Evolutionary conservation across 169 alveolate genomes (phyloP), one percentile per base, ranked within the genome.

Genomic region (Eimeria brunetti): DNA sequence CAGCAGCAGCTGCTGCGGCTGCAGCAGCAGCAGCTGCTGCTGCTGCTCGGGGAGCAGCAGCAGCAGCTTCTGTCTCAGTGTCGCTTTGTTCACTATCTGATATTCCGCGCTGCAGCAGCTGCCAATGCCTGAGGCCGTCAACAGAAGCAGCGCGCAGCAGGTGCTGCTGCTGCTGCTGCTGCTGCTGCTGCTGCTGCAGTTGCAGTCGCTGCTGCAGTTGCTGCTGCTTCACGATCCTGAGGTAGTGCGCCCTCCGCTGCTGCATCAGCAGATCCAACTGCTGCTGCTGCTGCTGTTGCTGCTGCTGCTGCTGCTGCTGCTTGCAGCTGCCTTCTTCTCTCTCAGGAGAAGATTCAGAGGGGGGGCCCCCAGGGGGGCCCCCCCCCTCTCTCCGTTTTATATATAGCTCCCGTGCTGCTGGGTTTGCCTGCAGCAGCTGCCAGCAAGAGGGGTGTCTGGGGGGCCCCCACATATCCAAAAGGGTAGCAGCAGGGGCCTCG

Each of bases 341-440:
- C 56, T 49, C 56, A 7, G 56, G 56, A 49, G 56, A 49, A 5
- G 56, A 49, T 11, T 49, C 56, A 11, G 56, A 49, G 56, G 38
- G 27, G 67, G 62, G n/a, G n/a, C n/a, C n/a, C 56, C 67, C 60
- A 41, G 36, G 44, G 36, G 38, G 41, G 64, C 44, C 64, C 38
- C 64, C 49, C 49, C 41, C 71, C 27, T 91, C 95, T 76, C 44
- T 91, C 30, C 95, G n/a, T 49, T 76, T 75, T 20, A 75, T 67
- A 27, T 75, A 91, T 16, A 84, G 64, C 16, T 91, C 95, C 36
- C 88, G 64, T 18, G 90, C 95, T 24, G 41, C 71, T 0, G 95
- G 88, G 69, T 91, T 73, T 67, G n/a, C 33, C 90, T 78, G 95
- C 78, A 91, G 67, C 67, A 53, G 83, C 90, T 91, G 73, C 95